phyloP scores from a whole-genome alignment of 176 grass and related monocot species.

The Cocos nucifera region DNA sequence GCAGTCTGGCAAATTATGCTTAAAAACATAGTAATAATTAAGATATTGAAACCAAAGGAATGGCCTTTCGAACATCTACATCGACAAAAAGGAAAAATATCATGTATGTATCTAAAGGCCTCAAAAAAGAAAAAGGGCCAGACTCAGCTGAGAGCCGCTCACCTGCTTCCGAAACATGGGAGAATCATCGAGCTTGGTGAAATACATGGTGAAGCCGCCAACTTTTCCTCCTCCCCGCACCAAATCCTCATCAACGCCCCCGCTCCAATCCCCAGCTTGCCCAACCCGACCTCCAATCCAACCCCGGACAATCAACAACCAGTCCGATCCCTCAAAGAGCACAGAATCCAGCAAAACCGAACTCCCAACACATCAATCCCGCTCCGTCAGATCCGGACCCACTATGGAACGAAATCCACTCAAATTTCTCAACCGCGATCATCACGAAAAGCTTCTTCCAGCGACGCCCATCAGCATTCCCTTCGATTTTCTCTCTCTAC shows the following conservation, averaged over 20 bases:
- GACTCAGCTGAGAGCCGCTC: constrained; percentile 7
- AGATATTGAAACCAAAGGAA: too few relatives aligned
- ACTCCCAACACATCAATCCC: constrained; percentile 1
- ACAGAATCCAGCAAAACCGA: constrained; percentile 1
- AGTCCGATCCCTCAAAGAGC: background rate
- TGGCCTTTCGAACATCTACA: background rate
- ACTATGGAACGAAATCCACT: background rate
- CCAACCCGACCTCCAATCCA: background rate
- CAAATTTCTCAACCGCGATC: constrained; percentile 3
- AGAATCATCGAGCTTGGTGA: constrained; percentile 94
- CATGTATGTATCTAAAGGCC: too few relatives aligned
- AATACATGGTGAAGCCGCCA: constrained; percentile 49
- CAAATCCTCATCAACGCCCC: constrained; percentile 25
- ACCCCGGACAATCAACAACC: background rate
- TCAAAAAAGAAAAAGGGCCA: background rate
- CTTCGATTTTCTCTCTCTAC: background rate
- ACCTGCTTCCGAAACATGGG: constrained; percentile 99
- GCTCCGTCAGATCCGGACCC: background rate
- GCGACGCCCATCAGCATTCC: background rate
- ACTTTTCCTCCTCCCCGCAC: constrained; percentile 19
- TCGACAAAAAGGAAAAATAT: background rate
- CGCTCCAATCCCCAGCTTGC: background rate
- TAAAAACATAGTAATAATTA: too few relatives aligned
- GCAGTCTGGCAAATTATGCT: too few relatives aligned
- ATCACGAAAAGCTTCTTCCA: background rate